Base-by-base conservation (phyloP, 768 basidiomycete genomes). In the Tulasnella sp. region DNA sequence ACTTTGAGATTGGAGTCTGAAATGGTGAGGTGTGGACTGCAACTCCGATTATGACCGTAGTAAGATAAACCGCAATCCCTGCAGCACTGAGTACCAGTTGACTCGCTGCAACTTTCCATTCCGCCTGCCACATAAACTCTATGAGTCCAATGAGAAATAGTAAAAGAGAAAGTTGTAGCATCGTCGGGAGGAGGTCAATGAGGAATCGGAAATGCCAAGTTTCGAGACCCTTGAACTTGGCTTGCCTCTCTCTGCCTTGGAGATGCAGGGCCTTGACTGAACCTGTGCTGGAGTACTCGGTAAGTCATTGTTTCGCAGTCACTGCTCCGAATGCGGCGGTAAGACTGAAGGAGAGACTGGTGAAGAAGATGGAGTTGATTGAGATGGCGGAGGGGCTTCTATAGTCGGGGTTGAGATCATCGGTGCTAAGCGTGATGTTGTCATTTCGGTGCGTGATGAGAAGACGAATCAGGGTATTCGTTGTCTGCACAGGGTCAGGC, bases 231-330 rank as follows among this genome's bases (percentile, higher is more conserved):
- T 32, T 35, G 20, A 20, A 48, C 32, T 48, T 48, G 7, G 12
- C 13, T 35, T 48, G 47, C n/a, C 47, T 34, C 16, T 34, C 19
- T n/a, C 47, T 31, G 29, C 28, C 27, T 25, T 48, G 47, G n/a
- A n/a, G n/a, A n/a, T n/a, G n/a, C n/a, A n/a, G 16, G n/a, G n/a
- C 15, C 6, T 34, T 16, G 1, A 22, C 37, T 34, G 32, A 22
- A 13, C n/a, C n/a, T n/a, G n/a, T n/a, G n/a, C n/a, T n/a, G n/a
- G n/a, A n/a, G n/a, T n/a, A n/a, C n/a, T n/a, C n/a, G n/a, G n/a
- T n/a, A n/a, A n/a, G n/a, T n/a, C n/a, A n/a, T n/a, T n/a, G n/a
- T n/a, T n/a, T n/a, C n/a, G n/a, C n/a, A n/a, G n/a, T n/a, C n/a
- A n/a, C n/a, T n/a, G n/a, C n/a, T n/a, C n/a, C n/a, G n/a, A n/a